These are phyloP conservation scores for Dactylorhiza incarnata DNA, from an alignment of 106 monocot genomes.

Conservation along the genomic window DNA sequence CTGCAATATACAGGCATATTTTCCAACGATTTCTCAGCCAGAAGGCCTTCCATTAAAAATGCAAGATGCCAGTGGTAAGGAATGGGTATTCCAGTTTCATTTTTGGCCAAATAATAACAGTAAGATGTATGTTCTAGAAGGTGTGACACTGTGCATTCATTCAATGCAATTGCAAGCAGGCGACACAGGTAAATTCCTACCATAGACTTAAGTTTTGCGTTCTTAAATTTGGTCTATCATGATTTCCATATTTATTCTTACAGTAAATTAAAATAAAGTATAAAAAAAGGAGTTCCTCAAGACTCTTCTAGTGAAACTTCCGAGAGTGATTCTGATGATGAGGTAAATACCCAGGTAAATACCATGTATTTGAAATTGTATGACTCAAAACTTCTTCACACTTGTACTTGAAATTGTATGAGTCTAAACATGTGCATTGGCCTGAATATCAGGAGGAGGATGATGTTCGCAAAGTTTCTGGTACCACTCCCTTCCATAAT, in stretches of 20 bases:
- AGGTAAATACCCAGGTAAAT: too few species aligned
- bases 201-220: background rate
- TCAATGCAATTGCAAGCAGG: slow-evolving; percentile 98
- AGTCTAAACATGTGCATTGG: too few species aligned
- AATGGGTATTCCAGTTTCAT: slow-evolving; percentile 93
- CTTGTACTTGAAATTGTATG: too few species aligned
- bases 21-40: slow-evolving; percentile 86
- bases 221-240: background rate
- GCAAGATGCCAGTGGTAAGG: slow-evolving; percentile 89
- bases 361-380: too few species aligned
- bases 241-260: background rate
- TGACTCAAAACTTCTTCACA: too few species aligned
- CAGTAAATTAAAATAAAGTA: background rate
- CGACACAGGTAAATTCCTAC: slow-evolving; percentile 61
- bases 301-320: too few species aligned
- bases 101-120: slow-evolving; percentile 99
- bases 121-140: slow-evolving; percentile 99
- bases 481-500: too few species aligned
- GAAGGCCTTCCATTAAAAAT: slow-evolving; percentile 96
- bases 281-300: too few species aligned
- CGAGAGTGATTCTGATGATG: too few species aligned
- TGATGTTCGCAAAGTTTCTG: too few species aligned
- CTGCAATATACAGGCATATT: slow-evolving; percentile 61
- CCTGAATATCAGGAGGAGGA: too few species aligned
- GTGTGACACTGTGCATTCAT: slow-evolving; percentile 97